Conservation (phyloP, 2,329 filamentous ascomycete species). For the Didymella segeticola region DNA sequence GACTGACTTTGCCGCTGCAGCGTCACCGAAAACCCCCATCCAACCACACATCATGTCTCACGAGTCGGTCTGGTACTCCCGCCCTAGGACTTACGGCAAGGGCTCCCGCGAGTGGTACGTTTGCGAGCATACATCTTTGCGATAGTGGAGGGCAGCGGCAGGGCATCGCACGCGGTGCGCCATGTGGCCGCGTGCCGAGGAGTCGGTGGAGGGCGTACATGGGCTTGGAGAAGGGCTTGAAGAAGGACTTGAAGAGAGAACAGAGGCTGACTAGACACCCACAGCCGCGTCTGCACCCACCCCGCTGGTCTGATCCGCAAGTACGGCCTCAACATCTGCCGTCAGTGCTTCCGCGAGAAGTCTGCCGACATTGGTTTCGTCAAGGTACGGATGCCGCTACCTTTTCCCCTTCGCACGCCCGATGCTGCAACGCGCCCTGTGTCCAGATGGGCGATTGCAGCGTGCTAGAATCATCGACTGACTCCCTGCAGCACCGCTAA, state of each 20-base stretch:
- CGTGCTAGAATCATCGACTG: slow-evolving; percentile 11
- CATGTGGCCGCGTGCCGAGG: not conserved
- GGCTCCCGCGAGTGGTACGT: slow-evolving; percentile 91
- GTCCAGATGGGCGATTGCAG: too few relatives aligned
- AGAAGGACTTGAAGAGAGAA: too few relatives aligned
- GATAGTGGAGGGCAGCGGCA: slow-evolving; percentile 2
- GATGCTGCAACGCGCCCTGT: not conserved
- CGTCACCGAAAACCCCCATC: slow-evolving; percentile 32
- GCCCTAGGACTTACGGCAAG: slow-evolving; percentile 97
- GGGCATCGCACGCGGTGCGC: not conserved
- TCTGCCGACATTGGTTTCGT: slow-evolving; percentile 71
- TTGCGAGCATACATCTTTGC: slow-evolving; percentile 12
- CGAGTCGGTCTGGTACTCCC: slow-evolving; percentile 99
- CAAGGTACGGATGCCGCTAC: slow-evolving; percentile 64
- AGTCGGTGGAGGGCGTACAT: slow-evolving; percentile 13
- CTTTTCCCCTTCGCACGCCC: not conserved
- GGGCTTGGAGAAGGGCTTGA: not conserved
- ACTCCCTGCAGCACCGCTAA: slow-evolving; percentile 45
- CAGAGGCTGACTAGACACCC: slow-evolving; percentile 38
- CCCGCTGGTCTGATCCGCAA: slow-evolving; percentile 99
- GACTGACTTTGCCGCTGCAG: slow-evolving; percentile 28
- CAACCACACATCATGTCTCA: slow-evolving; percentile 73
- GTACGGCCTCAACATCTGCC: slow-evolving; percentile 90
- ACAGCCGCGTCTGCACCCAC: slow-evolving; percentile 87
- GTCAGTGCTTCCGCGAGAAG: slow-evolving; percentile 76